phyloP scores from a whole-genome alignment of 163 green algal genomes.

The Chlamydomonas reinhardtii region DNA sequence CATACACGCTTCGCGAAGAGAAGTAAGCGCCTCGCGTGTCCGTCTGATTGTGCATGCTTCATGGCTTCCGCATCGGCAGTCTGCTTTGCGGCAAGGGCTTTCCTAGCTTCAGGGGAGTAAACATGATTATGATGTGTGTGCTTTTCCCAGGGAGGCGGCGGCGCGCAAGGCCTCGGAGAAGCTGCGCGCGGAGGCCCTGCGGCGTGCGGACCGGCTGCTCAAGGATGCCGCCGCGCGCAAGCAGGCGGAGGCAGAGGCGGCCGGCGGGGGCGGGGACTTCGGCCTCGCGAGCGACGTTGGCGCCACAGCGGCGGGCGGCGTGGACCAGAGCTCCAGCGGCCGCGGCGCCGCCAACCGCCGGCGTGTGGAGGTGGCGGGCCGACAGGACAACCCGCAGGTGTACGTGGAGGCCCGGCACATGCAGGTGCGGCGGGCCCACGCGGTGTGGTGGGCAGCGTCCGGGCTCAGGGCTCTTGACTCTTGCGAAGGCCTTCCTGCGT shows the following conservation, averaged over 20 bases:
- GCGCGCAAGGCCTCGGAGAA: slow-evolving; percentile 6
- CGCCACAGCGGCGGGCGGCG: slow-evolving; percentile 27
- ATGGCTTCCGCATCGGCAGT: no score
- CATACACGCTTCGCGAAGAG: slow-evolving; percentile 20
- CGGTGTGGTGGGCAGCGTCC: neutral
- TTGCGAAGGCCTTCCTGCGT: no score
- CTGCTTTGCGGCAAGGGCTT: no score
- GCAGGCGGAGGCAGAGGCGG: neutral
- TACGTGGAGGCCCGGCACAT: slow-evolving; percentile 65
- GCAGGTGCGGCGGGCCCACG: slow-evolving; percentile 38
- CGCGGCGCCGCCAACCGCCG: slow-evolving; percentile 24
- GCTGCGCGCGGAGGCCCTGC: slow-evolving; percentile 24
- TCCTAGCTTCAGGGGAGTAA: no score
- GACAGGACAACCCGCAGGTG: slow-evolving; percentile 52
- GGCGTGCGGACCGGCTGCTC: slow-evolving; percentile 21
- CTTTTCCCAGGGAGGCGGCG: neutral
- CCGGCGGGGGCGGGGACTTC: slow-evolving; percentile 5
- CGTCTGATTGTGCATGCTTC: no score
- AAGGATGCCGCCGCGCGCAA: neutral
- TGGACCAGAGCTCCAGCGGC: neutral
- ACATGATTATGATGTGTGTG: no score
- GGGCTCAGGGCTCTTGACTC: no score
- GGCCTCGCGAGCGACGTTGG: slow-evolving; percentile 17
- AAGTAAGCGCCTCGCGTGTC: neutral
- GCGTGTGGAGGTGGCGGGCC: slow-evolving; percentile 9